These are phyloP conservation scores for Acorus gramineus DNA, from an alignment of 106 monocot species.

Conservation along the genomic window DNA sequence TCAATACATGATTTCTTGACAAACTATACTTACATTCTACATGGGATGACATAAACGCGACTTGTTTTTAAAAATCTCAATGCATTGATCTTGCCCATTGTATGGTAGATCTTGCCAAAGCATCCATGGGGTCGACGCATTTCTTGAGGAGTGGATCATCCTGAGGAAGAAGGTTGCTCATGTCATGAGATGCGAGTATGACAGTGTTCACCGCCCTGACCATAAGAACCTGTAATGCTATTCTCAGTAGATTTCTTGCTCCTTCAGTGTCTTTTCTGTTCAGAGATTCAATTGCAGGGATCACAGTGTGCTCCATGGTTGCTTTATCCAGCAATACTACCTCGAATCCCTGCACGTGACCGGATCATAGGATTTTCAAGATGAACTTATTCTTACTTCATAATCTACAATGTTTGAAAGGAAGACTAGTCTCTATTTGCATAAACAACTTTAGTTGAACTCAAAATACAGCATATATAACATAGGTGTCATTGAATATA, in stretches of 20 bases:
- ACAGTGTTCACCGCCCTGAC: conserved; percentile 46
- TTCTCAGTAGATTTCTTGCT: conserved; percentile 56
- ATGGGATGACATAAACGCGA: too few relatives aligned
- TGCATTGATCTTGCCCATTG: conserved; percentile 21
- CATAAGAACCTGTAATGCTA: conserved; percentile 64
- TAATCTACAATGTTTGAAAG: too few relatives aligned
- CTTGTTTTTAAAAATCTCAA: too few relatives aligned
- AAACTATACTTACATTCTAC: too few relatives aligned
- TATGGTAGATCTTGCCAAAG: conserved; percentile 32
- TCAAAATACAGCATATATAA: too few relatives aligned
- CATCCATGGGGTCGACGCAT: conserved; percentile 51
- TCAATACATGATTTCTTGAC: too few relatives aligned
- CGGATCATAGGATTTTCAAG: neutral
- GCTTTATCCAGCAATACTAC: conserved; percentile 46
- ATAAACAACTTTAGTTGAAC: too few relatives aligned
- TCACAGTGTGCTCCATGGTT: conserved; percentile 47
- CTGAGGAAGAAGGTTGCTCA: conserved; percentile 37
- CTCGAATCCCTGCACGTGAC: conserved; percentile 42
- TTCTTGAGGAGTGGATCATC: conserved; percentile 57
- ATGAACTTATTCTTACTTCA: neutral
- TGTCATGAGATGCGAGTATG: conserved; percentile 45
- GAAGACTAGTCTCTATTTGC: too few relatives aligned
- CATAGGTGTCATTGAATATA: too few relatives aligned
- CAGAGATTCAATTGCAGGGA: conserved; percentile 30
- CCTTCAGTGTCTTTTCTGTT: conserved; percentile 42